These are phyloP conservation scores for Colletotrichum tamarilloi DNA, from an alignment of 2,329 filamentous ascomycete species.

Conservation along the genomic window DNA sequence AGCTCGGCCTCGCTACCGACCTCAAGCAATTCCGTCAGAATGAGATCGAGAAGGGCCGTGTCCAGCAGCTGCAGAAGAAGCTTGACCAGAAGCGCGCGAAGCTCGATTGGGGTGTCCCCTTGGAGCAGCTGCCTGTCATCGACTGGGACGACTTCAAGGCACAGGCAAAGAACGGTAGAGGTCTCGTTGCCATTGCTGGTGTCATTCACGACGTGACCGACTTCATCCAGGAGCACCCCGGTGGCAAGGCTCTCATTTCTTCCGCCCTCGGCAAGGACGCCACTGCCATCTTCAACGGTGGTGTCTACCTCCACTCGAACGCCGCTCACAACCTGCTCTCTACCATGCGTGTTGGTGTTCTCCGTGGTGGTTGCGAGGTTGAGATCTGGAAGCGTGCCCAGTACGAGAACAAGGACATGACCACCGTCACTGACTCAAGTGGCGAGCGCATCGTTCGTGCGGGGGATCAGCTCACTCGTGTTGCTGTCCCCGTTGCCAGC, in stretches of 20 bases:
- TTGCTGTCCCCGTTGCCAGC: slow-evolving; percentile 81
- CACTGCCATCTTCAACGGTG: slow-evolving; percentile 91
- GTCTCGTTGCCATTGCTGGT: slow-evolving; percentile 81
- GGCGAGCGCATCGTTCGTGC: slow-evolving; percentile 88
- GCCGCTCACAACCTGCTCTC: slow-evolving; percentile 89
- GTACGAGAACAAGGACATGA: slow-evolving; percentile 84
- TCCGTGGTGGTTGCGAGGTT: slow-evolving; percentile 87
- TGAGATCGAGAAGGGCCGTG: slow-evolving; percentile 91
- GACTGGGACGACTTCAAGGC: slow-evolving; percentile 88
- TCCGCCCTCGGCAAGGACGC: slow-evolving; percentile 88
- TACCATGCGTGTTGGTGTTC: slow-evolving; percentile 88
- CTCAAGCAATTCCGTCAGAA: slow-evolving; percentile 92
- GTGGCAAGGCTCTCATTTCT: slow-evolving; percentile 87
- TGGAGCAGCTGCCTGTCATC: slow-evolving; percentile 87
- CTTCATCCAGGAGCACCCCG: slow-evolving; percentile 92
- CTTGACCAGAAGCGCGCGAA: slow-evolving; percentile 85
- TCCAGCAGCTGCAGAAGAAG: slow-evolving; percentile 93
- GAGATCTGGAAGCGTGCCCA: slow-evolving; percentile 94
- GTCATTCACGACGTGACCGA: slow-evolving; percentile 87
- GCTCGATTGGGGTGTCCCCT: slow-evolving; percentile 87
- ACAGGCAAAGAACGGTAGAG: slow-evolving; percentile 81
- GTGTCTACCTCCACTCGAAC: slow-evolving; percentile 91
- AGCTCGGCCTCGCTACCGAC: slow-evolving; percentile 84
- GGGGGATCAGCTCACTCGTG: slow-evolving; percentile 86
- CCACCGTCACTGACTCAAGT: slow-evolving; percentile 81